Evolutionary conservation across 1,284 basidiomycete species (phyloP).

Genomic region (Marasmius sp.): DNA sequence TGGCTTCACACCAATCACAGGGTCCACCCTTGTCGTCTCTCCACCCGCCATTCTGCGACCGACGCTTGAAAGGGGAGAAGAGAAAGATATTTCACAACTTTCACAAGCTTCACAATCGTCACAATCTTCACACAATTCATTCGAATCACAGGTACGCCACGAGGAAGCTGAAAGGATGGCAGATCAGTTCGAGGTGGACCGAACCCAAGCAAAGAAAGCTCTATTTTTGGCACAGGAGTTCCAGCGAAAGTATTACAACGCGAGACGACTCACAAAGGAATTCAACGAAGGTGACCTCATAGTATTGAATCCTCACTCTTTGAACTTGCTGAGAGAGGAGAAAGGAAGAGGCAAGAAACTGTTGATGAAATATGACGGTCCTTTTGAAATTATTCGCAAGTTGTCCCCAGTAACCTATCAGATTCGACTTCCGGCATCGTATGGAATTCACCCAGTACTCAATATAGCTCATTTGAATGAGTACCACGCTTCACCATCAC

Average conservation of each 20-base stretch:
- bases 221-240: conserved; percentile 19
- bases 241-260: conserved; percentile 22
- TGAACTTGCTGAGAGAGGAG: conserved; percentile 15
- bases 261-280: conserved; percentile 14
- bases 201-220: conserved; percentile 21
- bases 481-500: conserved; percentile 2
- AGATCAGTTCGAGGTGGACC: conserved; percentile 17
- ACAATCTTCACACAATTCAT: no score
- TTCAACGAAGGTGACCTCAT: conserved; percentile 27
- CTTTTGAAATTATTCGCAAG: conserved; percentile 11
- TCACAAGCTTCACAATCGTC: no score
- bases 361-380: conserved; percentile 12
- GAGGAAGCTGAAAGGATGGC: conserved; percentile 17
- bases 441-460: conserved; percentile 6
- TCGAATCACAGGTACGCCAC: background rate
- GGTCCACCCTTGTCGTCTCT: conserved; percentile 11
- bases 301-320: conserved; percentile 21
- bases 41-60: background rate
- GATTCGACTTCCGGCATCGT: conserved; percentile 4
- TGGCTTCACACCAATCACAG: conserved; percentile 22
- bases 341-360: conserved; percentile 14
- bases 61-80: background rate
- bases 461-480: conserved; percentile 7
- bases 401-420: conserved; percentile 7
- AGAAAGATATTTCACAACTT: no score